Conservation (phyloP, 2,329 filamentous ascomycete species). For the Juglanconis oblonga region DNA sequence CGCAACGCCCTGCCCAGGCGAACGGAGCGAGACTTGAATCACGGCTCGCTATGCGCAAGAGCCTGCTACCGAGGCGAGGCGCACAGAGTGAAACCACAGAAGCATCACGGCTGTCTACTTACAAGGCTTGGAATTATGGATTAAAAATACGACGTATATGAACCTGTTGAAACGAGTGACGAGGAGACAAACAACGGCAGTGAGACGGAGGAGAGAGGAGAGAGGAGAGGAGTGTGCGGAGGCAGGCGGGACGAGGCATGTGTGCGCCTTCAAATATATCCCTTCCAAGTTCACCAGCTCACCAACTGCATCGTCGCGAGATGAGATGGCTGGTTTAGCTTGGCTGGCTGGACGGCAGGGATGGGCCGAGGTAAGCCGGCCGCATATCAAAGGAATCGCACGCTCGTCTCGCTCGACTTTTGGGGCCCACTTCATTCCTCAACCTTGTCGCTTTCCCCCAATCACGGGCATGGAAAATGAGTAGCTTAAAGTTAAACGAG, state of each 20-base stretch:
- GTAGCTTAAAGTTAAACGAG: slow-evolving; percentile 17
- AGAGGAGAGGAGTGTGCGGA: neutral
- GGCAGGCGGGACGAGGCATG: neutral
- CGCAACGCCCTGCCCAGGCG: too few species aligned
- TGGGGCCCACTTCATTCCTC: neutral
- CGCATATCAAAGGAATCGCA: neutral
- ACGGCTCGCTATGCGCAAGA: too few species aligned
- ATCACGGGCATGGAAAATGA: neutral
- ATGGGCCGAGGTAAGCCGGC: neutral
- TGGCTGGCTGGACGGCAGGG: neutral
- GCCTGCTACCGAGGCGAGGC: neutral
- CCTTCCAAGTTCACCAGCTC: neutral
- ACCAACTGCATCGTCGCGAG: neutral
- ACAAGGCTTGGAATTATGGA: neutral
- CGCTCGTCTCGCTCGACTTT: neutral
- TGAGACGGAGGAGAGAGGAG: neutral
- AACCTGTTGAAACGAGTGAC: neutral
- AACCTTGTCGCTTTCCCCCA: neutral
- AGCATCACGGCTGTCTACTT: neutral
- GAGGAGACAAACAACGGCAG: neutral
- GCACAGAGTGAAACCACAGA: neutral
- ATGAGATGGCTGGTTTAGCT: neutral
- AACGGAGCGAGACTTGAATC: too few species aligned
- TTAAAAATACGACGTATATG: neutral
- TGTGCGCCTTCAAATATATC: too few species aligned